A percentile compares a stretch with the other conserved stretches of the same genome.
These are phyloP conservation scores for Starmerella kuoi DNA, from an alignment of 805 yeast species.

Conservation along the genomic window DNA sequence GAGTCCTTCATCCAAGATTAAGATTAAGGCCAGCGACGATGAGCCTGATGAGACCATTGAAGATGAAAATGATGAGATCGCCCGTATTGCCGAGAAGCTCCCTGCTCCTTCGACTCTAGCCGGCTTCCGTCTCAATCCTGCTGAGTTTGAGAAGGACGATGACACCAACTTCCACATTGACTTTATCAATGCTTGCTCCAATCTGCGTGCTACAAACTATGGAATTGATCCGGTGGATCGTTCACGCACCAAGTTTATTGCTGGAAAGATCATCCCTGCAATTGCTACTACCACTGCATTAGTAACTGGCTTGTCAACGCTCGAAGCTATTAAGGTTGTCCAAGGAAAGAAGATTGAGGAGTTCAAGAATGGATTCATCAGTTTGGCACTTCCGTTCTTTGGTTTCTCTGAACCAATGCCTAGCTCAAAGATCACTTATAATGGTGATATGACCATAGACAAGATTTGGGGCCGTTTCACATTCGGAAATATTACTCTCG, in stretches of 20 bases:
- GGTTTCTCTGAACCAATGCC: constrained; percentile 94
- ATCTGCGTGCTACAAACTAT: constrained; percentile 88
- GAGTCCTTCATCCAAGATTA: constrained; percentile 59
- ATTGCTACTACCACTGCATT: constrained; percentile 98
- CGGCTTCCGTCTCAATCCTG: constrained; percentile 77
- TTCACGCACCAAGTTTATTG: constrained; percentile 87
- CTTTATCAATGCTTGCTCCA: constrained; percentile 90
- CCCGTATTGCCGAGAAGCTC: constrained; percentile 53
- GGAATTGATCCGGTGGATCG: constrained; percentile 79
- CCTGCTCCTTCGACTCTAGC: constrained; percentile 85
- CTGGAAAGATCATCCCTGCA: constrained; percentile 97
- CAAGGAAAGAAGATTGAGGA: constrained; percentile 69
- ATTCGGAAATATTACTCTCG: constrained; percentile 55
- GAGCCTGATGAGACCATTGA: constrained; percentile 53
- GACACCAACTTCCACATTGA: constrained; percentile 94
- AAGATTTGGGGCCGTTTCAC: constrained; percentile 93
- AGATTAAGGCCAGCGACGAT: constrained; percentile 81
- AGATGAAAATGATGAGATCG: constrained; percentile 19
- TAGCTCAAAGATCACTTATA: constrained; percentile 71
- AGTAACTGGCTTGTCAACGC: constrained; percentile 86
- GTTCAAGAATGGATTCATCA: constrained; percentile 84
- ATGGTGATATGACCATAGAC: constrained; percentile 60
- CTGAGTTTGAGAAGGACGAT: constrained; percentile 95
- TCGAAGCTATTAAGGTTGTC: constrained; percentile 83
- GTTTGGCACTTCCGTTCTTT: constrained; percentile 86